Conservation (phyloP, 331 rosid genomes). For the Quercus lobata region DNA sequence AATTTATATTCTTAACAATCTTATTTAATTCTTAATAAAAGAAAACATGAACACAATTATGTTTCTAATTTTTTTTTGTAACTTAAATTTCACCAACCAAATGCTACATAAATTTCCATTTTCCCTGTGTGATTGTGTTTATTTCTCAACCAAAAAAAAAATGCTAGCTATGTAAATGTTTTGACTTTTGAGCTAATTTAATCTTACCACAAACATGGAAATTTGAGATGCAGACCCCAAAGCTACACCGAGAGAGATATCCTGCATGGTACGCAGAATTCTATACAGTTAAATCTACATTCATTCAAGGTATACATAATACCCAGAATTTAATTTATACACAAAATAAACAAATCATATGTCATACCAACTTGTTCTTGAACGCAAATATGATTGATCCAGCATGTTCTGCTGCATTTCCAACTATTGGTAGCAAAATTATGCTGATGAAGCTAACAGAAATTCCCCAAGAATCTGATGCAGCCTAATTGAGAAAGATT, state of each 20-base stretch:
- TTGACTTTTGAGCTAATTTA: background rate
- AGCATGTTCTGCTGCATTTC: conserved; percentile 97
- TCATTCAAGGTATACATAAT: background rate
- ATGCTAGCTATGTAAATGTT: too few relatives aligned
- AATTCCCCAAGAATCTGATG: conserved; percentile 93
- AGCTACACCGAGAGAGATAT: conserved; percentile 81
- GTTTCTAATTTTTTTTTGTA: too few relatives aligned
- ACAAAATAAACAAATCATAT: background rate
- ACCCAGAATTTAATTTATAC: too few relatives aligned
- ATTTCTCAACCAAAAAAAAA: too few relatives aligned
- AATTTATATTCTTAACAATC: too few relatives aligned
- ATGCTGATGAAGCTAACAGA: conserved; percentile 89
- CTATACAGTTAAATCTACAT: background rate
- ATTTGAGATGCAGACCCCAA: conserved; percentile 97
- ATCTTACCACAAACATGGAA: conserved; percentile 84
- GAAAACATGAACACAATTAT: too few relatives aligned
- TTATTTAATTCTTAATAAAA: too few relatives aligned
- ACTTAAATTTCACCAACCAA: too few relatives aligned
- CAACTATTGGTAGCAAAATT: conserved; percentile 91
- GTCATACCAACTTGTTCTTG: conserved; percentile 80
- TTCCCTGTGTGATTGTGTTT: too few relatives aligned
- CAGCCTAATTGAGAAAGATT: conserved; percentile 48
- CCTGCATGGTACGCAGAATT: conserved; percentile 42
- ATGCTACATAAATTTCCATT: too few relatives aligned
- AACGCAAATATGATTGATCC: conserved; percentile 92